Evolutionary conservation across 768 basidiomycete genomes (phyloP).

Genomic region (Tricholoma flavovirens): DNA sequence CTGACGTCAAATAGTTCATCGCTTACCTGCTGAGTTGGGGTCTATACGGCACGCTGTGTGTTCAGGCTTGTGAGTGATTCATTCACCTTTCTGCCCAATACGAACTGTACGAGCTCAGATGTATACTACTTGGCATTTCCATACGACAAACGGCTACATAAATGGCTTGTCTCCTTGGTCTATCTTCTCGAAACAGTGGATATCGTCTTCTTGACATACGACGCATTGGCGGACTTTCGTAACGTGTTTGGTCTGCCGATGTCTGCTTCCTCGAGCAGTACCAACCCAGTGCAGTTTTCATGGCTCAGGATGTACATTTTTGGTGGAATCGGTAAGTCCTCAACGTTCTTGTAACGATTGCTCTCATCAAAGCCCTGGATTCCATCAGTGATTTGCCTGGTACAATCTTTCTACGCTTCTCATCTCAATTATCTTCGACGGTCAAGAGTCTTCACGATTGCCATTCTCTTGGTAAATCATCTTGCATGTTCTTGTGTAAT

Average conservation of each 20-base stretch:
- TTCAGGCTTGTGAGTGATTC: conserved; percentile 13
- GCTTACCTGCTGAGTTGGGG: conserved; percentile 15
- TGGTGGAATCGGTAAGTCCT: not conserved
- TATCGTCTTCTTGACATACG: conserved; percentile 2
- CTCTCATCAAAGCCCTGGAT: not conserved
- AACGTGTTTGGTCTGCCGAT: not conserved
- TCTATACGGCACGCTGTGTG: conserved; percentile 14
- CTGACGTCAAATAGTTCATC: conserved; percentile 5
- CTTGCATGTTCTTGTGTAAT: not conserved
- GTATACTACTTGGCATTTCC: conserved; percentile 16
- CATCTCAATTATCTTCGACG: not conserved
- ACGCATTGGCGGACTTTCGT: conserved; percentile 6
- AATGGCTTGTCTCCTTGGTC: conserved; percentile 9
- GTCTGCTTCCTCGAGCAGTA: not conserved
- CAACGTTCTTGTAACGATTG: not conserved
- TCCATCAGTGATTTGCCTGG: conserved; percentile 1
- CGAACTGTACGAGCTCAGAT: conserved; percentile 4
- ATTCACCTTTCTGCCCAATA: not conserved
- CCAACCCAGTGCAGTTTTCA: not conserved
- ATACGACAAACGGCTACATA: conserved; percentile 7
- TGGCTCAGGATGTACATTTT: conserved; percentile 5
- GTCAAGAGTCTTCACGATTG: not conserved
- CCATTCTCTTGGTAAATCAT: not conserved
- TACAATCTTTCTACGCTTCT: conserved; percentile 1
- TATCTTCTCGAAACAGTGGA: conserved; percentile 13